phyloP scores from a whole-genome alignment of 2,329 filamentous ascomycete species.

The Zasmidium cellare region DNA sequence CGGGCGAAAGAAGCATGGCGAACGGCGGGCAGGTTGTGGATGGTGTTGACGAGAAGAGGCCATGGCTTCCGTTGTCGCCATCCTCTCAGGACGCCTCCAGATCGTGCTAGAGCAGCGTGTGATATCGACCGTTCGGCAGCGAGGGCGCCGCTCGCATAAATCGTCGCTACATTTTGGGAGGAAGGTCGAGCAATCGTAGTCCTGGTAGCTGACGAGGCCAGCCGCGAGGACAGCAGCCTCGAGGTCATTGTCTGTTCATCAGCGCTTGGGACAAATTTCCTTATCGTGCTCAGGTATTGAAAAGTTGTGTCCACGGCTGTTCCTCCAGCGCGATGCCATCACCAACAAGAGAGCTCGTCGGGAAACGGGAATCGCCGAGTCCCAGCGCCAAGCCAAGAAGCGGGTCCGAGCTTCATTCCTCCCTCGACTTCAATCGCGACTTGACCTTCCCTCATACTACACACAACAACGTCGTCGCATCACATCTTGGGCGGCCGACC shows the following conservation, averaged over 20 bases:
- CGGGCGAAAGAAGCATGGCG: conserved; percentile 66
- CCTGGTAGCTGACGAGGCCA: conserved; percentile 66
- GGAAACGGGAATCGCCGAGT: too few relatives aligned
- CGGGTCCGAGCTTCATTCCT: too few relatives aligned
- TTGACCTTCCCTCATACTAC: too few relatives aligned
- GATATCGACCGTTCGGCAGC: conserved; percentile 27
- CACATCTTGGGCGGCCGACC: too few relatives aligned
- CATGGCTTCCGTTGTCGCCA: conserved; percentile 59
- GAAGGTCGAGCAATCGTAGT: conserved; percentile 48
- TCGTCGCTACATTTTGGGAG: conserved; percentile 30
- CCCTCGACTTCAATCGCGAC: too few relatives aligned
- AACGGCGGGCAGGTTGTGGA: conserved; percentile 74
- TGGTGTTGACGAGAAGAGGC: conserved; percentile 74
- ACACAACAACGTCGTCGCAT: too few relatives aligned
- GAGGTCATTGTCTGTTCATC: conserved; percentile 31
- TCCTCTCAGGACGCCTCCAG: conserved; percentile 20
- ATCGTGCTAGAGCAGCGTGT: conserved; percentile 24
- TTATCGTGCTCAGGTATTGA: neutral
- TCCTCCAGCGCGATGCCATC: too few relatives aligned
- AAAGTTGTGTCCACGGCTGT: too few relatives aligned
- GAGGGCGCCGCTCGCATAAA: conserved; percentile 20
- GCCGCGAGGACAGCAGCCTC: conserved; percentile 73
- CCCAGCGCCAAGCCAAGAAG: too few relatives aligned
- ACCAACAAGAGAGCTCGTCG: too few relatives aligned
- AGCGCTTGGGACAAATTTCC: neutral